phyloP scores from a whole-genome alignment of 768 basidiomycete species.

The Hygrocybe coccinea region DNA sequence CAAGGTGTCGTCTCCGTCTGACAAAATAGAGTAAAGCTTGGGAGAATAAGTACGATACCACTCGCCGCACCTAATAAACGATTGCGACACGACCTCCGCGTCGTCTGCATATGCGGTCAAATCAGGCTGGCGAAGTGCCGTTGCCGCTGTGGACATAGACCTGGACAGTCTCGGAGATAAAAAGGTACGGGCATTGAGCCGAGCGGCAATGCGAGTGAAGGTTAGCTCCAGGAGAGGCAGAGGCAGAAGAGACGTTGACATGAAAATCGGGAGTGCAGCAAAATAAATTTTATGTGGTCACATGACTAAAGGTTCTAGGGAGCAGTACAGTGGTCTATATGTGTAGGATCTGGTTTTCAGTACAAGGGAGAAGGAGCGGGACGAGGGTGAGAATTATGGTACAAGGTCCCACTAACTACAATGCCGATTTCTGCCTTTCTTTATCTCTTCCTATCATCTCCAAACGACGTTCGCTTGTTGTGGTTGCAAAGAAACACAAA shows the following conservation, averaged over 20 bases:
- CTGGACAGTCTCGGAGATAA: background rate
- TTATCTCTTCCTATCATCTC: background rate
- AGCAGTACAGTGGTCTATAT: background rate
- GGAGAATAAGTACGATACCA: background rate
- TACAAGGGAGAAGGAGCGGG: background rate
- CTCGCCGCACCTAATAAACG: background rate
- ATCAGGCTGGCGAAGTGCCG: background rate
- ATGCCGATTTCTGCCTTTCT: background rate
- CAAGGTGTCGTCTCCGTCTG: background rate
- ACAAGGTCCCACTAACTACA: background rate
- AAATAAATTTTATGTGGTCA: no score
- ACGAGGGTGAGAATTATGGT: background rate
- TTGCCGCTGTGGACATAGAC: background rate
- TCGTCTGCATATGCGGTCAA: background rate
- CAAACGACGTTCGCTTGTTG: background rate
- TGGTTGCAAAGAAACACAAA: background rate
- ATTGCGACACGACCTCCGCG: background rate
- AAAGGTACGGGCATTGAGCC: background rate
- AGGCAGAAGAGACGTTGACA: background rate
- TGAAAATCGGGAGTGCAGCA: no score
- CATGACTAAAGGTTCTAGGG: no score
- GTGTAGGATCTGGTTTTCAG: no score
- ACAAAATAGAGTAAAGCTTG: background rate
- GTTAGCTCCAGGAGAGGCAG: background rate
- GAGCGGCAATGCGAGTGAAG: background rate